These are phyloP conservation scores for Pythium chondricola DNA, from an alignment of 352 stramenopile species.

Conservation along the genomic window DNA sequence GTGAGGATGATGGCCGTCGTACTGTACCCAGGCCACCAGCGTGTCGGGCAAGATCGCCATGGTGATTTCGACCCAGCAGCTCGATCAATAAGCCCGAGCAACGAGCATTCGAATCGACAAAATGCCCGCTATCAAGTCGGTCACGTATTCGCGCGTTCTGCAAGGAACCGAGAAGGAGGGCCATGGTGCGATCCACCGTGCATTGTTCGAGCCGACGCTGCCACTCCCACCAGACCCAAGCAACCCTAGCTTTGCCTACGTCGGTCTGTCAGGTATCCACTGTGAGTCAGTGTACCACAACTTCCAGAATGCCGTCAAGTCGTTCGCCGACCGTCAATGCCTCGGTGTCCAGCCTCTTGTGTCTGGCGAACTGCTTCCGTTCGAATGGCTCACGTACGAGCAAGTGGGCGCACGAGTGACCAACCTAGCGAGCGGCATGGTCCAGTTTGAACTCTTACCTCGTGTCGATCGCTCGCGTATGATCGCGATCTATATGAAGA, in stretches of 20 bases:
- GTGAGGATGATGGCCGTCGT: too few species aligned
- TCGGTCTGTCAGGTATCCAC: conserved; percentile 29
- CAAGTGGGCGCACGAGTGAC: conserved; percentile 31
- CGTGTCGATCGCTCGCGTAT: conserved; percentile 45
- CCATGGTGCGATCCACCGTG: conserved; percentile 42
- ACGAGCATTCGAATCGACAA: too few species aligned
- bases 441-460: conserved; percentile 38
- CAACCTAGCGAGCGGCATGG: conserved; percentile 35
- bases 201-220: conserved; percentile 18
- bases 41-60: too few species aligned
- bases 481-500: conserved; percentile 95
- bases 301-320: conserved; percentile 27
- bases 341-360: conserved; percentile 38
- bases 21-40: too few species aligned
- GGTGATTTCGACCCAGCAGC: too few species aligned
- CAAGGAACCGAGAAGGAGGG: conserved; percentile 32
- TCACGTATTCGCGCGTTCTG: conserved; percentile 40
- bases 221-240: conserved; percentile 26
- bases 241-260: conserved; percentile 29
- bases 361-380: conserved; percentile 23
- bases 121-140: conserved; percentile 21
- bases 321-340: conserved; percentile 26
- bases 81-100: too few species aligned
- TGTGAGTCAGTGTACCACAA: conserved; percentile 42
- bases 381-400: conserved; percentile 54